A percentile compares a stretch with the other conserved stretches of the same genome.
These are phyloP conservation scores for Moricandia arvensis DNA, from an alignment of 345 rosid species.

Conservation along the genomic window DNA sequence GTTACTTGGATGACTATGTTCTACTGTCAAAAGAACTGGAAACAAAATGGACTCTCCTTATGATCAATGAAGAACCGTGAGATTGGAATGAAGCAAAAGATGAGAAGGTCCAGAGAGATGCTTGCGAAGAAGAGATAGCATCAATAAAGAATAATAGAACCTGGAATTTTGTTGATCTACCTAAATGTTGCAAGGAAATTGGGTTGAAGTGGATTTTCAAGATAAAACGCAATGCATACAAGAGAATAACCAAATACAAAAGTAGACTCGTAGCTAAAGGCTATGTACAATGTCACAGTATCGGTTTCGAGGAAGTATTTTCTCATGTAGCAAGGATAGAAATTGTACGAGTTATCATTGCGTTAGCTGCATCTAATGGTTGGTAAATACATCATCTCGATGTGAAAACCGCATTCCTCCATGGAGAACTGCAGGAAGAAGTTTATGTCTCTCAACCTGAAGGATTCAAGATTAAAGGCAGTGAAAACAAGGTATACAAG, in stretches of 20 bases:
- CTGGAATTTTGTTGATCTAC: neutral
- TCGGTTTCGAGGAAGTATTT: neutral
- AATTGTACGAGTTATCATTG: neutral
- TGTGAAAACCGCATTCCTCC: neutral
- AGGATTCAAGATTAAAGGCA: neutral
- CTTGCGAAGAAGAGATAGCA: neutral
- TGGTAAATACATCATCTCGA: neutral
- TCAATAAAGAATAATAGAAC: neutral
- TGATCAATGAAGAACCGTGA: neutral
- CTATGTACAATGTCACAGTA: neutral
- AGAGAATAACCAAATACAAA: neutral
- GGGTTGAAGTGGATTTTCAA: neutral
- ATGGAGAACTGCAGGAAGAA: neutral
- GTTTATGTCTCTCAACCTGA: neutral
- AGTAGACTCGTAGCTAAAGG: neutral
- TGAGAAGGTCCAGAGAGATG: fast-evolving
- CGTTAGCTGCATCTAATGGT: neutral
- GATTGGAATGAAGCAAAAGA: neutral
- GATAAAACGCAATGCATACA: neutral
- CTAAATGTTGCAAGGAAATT: neutral
- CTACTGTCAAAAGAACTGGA: neutral
- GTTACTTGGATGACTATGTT: neutral
- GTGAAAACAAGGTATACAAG: neutral
- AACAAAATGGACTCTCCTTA: neutral
- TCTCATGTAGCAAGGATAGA: neutral